Conservation (phyloP, 805 yeast species). For the Soucietia sequanensis region DNA sequence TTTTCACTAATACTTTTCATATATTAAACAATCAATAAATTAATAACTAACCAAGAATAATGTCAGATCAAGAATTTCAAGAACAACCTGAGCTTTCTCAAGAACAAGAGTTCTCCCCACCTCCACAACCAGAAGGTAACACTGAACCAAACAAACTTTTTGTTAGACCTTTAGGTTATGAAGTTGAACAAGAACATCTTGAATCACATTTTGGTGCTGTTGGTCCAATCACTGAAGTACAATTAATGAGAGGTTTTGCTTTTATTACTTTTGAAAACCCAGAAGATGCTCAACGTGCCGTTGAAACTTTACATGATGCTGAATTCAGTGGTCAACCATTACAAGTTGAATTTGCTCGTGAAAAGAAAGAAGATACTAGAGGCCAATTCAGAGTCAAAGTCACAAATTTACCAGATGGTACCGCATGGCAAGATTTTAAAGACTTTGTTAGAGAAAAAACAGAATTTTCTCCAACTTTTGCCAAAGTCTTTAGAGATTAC, state of each 20-base stretch:
- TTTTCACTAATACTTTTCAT: no score
- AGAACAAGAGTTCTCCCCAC: no score
- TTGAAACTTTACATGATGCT: conserved; percentile 43
- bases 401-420: conserved; percentile 67
- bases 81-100: no score
- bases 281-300: conserved; percentile 51
- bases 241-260: conserved; percentile 79
- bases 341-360: conserved; percentile 54
- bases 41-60: no score
- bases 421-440: conserved; percentile 87
- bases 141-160: conserved; percentile 39
- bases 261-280: conserved; percentile 80
- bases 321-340: conserved; percentile 51
- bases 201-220: conserved; percentile 65
- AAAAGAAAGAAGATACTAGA: conserved; percentile 57
- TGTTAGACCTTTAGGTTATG: conserved; percentile 63
- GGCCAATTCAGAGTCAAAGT: conserved; percentile 75
- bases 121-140: not conserved
- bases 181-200: conserved; percentile 51
- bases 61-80: no score
- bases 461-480: conserved; percentile 60
- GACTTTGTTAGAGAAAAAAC: conserved; percentile 84
- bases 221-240: conserved; percentile 68
- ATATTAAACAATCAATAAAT: no score
- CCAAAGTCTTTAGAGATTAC: conserved; percentile 49